Evolutionary conservation across 2,329 filamentous ascomycete genomes (phyloP).

Genomic region (Colletotrichum plurivorum): DNA sequence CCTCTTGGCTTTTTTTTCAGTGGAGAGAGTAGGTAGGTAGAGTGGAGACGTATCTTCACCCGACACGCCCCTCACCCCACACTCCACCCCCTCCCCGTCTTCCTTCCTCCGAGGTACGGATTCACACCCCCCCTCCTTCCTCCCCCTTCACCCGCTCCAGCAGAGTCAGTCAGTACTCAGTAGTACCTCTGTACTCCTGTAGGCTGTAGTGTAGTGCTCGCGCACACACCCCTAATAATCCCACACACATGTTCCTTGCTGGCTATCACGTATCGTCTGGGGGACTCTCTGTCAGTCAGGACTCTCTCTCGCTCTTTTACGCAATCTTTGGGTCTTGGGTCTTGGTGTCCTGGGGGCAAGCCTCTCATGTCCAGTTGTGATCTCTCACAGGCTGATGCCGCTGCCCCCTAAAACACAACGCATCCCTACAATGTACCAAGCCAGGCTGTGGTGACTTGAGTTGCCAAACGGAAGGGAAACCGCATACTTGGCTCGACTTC

Average conservation of each 20-base stretch:
- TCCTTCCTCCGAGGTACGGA: neutral
- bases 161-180: conserved; percentile 14
- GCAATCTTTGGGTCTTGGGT: neutral
- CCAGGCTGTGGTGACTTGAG: conserved; percentile 17
- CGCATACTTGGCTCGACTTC: neutral
- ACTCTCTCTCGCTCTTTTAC: conserved; percentile 8
- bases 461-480: conserved; percentile 30
- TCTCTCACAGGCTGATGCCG: conserved; percentile 27
- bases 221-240: neutral
- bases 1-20: conserved; percentile 34
- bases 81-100: conserved; percentile 4
- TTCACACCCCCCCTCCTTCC: conserved; percentile 1
- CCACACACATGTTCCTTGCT: conserved; percentile 15
- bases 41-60: neutral
- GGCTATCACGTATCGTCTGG: neutral
- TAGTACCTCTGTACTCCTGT: neutral
- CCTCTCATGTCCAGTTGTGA: conserved; percentile 18
- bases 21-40: conserved; percentile 26
- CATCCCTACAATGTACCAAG: conserved; percentile 11
- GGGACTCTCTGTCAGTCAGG: neutral
- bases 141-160: conserved; percentile 27
- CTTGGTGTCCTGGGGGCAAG: neutral
- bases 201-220: too few relatives aligned
- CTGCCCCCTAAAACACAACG: conserved; percentile 27
- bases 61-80: neutral